Evolutionary conservation across 108 stramenopile species (phyloP).

Genomic region (Cylindrotheca fusiformis): DNA sequence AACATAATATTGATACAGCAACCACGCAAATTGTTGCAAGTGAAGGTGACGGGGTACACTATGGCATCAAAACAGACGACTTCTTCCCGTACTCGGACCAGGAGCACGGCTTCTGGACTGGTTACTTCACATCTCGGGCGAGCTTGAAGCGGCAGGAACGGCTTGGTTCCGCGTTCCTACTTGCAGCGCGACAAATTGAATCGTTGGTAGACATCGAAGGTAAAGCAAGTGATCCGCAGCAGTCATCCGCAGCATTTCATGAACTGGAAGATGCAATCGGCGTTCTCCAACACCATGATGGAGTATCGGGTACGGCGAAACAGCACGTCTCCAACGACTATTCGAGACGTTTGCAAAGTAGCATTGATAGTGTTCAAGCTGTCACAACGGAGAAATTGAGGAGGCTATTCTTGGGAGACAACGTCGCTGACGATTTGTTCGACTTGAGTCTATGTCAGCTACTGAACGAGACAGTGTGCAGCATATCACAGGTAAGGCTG

Average conservation of each 20-base stretch:
- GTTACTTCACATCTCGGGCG: conserved; percentile 87
- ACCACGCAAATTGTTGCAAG: too few species aligned
- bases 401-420: conserved; percentile 10
- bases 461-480: conserved; percentile 86
- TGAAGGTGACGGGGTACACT: too few species aligned
- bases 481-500: conserved; percentile 35
- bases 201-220: conserved; percentile 24
- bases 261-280: conserved; percentile 74
- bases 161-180: conserved; percentile 62
- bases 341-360: conserved; percentile 57
- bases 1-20: background rate
- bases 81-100: conserved; percentile 91
- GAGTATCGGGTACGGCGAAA: conserved; percentile 79
- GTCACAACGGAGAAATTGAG: conserved; percentile 47
- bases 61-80: conserved; percentile 76
- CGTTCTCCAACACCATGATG: conserved; percentile 89
- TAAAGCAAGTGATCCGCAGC: background rate
- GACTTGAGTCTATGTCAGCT: conserved; percentile 65
- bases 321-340: conserved; percentile 92
- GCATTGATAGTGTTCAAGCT: conserved; percentile 49
- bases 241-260: background rate
- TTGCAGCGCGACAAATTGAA: conserved; percentile 73
- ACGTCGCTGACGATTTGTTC: conserved; percentile 14
- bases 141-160: conserved; percentile 82
- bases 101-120: conserved; percentile 91